Evolutionary conservation across 2,329 filamentous ascomycete species (phyloP).

Genomic region (Lachnellula suecica): DNA sequence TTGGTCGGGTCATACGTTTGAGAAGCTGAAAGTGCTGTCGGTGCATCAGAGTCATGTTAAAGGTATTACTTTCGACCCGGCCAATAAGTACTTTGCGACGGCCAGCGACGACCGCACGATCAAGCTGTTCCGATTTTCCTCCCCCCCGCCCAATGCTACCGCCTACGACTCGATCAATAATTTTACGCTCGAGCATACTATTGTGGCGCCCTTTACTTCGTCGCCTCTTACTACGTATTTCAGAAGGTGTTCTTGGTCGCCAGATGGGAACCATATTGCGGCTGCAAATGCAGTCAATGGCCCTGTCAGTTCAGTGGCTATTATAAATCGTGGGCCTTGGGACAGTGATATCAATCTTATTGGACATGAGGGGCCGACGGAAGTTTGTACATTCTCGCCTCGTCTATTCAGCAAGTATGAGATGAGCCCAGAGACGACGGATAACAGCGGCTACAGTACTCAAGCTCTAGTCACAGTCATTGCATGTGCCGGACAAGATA

Average conservation of each 20-base stretch:
- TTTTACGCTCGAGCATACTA: slow-evolving; percentile 91
- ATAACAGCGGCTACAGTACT: slow-evolving; percentile 47
- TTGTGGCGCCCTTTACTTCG: slow-evolving; percentile 81
- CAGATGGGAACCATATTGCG: slow-evolving; percentile 94
- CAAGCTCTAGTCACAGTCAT: slow-evolving; percentile 79
- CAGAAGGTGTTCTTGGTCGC: slow-evolving; percentile 93
- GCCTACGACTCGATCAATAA: slow-evolving; percentile 96
- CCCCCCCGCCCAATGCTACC: slow-evolving; percentile 85
- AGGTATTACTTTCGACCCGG: slow-evolving; percentile 96
- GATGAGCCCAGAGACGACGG: slow-evolving; percentile 45
- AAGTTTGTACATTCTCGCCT: slow-evolving; percentile 96
- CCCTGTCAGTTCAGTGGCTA: slow-evolving; percentile 94
- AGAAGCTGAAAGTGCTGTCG: slow-evolving; percentile 91
- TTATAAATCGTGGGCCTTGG: slow-evolving; percentile 89
- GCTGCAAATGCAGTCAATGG: slow-evolving; percentile 97
- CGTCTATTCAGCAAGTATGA: slow-evolving; percentile 79
- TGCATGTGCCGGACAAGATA: slow-evolving; percentile 94
- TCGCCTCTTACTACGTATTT: slow-evolving; percentile 97
- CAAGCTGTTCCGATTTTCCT: slow-evolving; percentile 93
- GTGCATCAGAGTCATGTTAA: slow-evolving; percentile 98
- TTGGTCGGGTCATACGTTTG: slow-evolving; percentile 97
- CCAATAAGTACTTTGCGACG: slow-evolving; percentile 98
- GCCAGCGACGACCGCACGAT: slow-evolving; percentile 96
- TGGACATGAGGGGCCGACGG: slow-evolving; percentile 93
- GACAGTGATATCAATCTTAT: slow-evolving; percentile 97